Percentiles rank a stretch among this genome's conserved stretches.
These are phyloP conservation scores for Blastobotrys elegans DNA, from an alignment of 1,139 yeast genomes.

Conservation along the genomic window DNA sequence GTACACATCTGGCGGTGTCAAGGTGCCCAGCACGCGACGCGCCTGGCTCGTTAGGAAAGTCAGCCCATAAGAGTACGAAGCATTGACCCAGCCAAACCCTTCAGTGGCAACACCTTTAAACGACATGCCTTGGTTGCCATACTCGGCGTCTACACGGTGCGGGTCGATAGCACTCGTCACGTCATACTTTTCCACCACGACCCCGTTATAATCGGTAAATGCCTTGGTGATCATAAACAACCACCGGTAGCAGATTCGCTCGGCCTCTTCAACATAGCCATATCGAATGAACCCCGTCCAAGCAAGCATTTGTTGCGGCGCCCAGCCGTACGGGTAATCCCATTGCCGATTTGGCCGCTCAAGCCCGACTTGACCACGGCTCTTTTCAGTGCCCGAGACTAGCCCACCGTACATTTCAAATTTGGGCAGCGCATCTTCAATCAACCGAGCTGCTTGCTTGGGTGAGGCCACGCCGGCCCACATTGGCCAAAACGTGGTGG, in stretches of 20 bases:
- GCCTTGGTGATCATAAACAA: slow-evolving; percentile 83
- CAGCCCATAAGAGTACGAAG: slow-evolving; percentile 74
- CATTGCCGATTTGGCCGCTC: slow-evolving; percentile 86
- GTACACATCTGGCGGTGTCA: slow-evolving; percentile 74
- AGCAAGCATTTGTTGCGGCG: slow-evolving; percentile 93
- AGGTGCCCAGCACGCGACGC: slow-evolving; percentile 71
- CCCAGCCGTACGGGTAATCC: slow-evolving; percentile 99
- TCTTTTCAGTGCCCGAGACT: slow-evolving; percentile 74
- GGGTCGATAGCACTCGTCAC: slow-evolving; percentile 82
- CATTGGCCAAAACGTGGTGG: slow-evolving; percentile 88
- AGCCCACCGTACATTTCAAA: slow-evolving; percentile 88
- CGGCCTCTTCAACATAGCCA: slow-evolving; percentile 61
- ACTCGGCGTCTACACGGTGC: slow-evolving; percentile 91
- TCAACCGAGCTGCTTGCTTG: slow-evolving; percentile 67
- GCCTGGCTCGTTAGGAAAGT: slow-evolving; percentile 65
- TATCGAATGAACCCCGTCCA: slow-evolving; percentile 83
- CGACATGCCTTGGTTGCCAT: slow-evolving; percentile 93
- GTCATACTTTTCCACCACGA: slow-evolving; percentile 92
- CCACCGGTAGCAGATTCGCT: slow-evolving; percentile 83
- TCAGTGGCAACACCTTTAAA: slow-evolving; percentile 93
- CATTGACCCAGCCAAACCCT: slow-evolving; percentile 94
- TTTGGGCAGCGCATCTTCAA: slow-evolving; percentile 55
- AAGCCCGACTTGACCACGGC: slow-evolving; percentile 68
- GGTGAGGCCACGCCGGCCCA: slow-evolving; percentile 76
- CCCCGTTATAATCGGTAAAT: slow-evolving; percentile 90